Conservation (phyloP, 2,329 filamentous ascomycete species). For the Microsporum ferrugineum region DNA sequence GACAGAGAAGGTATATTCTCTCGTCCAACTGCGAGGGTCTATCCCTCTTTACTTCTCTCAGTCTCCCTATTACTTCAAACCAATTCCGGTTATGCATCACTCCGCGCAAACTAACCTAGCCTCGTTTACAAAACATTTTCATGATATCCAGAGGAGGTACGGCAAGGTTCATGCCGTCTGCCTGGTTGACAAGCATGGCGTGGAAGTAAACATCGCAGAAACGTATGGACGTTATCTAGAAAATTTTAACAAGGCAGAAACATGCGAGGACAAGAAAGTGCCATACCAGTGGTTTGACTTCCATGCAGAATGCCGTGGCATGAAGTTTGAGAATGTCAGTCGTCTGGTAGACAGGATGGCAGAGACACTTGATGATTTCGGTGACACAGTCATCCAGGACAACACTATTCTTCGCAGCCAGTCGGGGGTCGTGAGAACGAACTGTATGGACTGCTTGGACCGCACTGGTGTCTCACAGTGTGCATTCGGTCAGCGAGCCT, state of each 20-base stretch:
- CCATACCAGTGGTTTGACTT: conserved; percentile 97
- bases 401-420: conserved; percentile 43
- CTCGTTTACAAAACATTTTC: conserved; percentile 72
- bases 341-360: conserved; percentile 61
- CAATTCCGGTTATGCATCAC: conserved; percentile 69
- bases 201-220: conserved; percentile 67
- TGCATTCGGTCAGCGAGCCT: conserved; percentile 69
- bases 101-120: conserved; percentile 65
- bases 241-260: conserved; percentile 52
- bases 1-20: conserved; percentile 59
- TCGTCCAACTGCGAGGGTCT: conserved; percentile 77
- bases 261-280: conserved; percentile 42
- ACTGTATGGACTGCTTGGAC: conserved; percentile 98
- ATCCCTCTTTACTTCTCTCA: conserved; percentile 95
- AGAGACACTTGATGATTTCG: conserved; percentile 54
- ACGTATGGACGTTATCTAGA: conserved; percentile 60
- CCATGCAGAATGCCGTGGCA: conserved; percentile 79
- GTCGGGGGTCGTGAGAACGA: conserved; percentile 72
- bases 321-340: conserved; percentile 95
- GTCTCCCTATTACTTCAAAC: conserved; percentile 85
- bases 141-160: conserved; percentile 56
- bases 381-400: conserved; percentile 54
- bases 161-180: conserved; percentile 68
- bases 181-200: conserved; percentile 77
- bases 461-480: conserved; percentile 93